A percentile compares a stretch with the other conserved stretches of the same genome.
phyloP scores from a whole-genome alignment of 495 filamentous ascomycete species.

The Penicillium flavigenum region DNA sequence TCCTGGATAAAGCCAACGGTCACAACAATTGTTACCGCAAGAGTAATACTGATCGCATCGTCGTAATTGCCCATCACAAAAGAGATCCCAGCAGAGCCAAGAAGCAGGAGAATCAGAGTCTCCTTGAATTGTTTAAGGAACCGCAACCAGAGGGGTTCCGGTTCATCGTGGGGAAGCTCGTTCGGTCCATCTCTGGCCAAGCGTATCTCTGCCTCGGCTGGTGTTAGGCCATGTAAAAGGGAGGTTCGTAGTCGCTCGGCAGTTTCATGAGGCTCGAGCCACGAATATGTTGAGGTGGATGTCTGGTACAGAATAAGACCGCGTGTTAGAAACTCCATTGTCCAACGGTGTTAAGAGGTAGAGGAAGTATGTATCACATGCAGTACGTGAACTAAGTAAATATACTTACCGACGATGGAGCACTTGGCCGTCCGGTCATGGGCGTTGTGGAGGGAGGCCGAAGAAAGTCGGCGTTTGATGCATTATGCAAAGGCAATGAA shows the following conservation, averaged over 20 bases:
- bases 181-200: constrained; percentile 83
- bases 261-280: constrained; percentile 71
- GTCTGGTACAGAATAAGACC: constrained; percentile 36
- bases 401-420: constrained; percentile 36
- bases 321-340: constrained; percentile 12
- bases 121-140: constrained; percentile 97
- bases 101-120: constrained; percentile 81
- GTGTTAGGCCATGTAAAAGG: constrained; percentile 72
- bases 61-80: constrained; percentile 93
- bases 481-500: constrained; percentile 56
- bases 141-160: constrained; percentile 90
- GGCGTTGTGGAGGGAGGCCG: constrained; percentile 40
- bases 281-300: constrained; percentile 59
- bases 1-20: constrained; percentile 96
- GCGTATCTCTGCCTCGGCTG: constrained; percentile 75
- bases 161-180: constrained; percentile 89
- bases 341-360: not conserved
- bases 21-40: constrained; percentile 95
- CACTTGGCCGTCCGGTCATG: constrained; percentile 33
- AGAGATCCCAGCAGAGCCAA: constrained; percentile 85
- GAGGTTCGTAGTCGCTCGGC: constrained; percentile 81
- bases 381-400: not conserved
- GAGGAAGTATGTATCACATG: not conserved
- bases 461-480: constrained; percentile 35
- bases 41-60: constrained; percentile 90